Percentiles rank a stretch among this genome's conserved stretches.
Evolutionary conservation across 2,329 filamentous ascomycete species (phyloP).

Genomic region (Pseudogymnoascus sp.): DNA sequence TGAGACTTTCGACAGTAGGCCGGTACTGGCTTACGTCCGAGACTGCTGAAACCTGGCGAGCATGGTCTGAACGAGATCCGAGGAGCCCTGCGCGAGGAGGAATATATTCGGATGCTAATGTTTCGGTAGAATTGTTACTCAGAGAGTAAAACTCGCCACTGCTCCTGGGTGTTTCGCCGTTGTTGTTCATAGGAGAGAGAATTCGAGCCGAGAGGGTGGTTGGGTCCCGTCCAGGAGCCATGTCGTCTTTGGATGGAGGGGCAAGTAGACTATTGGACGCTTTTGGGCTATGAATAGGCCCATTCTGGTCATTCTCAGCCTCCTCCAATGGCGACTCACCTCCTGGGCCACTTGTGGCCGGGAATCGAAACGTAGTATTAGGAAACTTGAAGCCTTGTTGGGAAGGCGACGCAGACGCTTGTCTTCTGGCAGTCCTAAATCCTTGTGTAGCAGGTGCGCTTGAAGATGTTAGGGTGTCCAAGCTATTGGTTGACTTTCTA

Average conservation of each 20-base stretch:
- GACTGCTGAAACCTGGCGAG: slow-evolving; percentile 39
- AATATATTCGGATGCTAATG: slow-evolving; percentile 81
- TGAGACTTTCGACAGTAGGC: slow-evolving; percentile 64
- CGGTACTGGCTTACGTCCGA: slow-evolving; percentile 36
- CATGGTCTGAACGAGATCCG: slow-evolving; percentile 35
- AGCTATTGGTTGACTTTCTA: neutral
- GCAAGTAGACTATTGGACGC: slow-evolving; percentile 15
- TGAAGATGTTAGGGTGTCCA: neutral
- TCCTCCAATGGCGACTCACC: slow-evolving; percentile 20
- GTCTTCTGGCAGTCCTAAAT: slow-evolving; percentile 30
- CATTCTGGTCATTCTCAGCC: neutral
- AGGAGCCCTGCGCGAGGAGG: slow-evolving; percentile 41
- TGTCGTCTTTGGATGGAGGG: slow-evolving; percentile 25
- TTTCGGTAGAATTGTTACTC: slow-evolving; percentile 94
- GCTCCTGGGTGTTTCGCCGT: slow-evolving; percentile 72
- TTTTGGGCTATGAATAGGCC: neutral
- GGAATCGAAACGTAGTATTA: slow-evolving; percentile 13
- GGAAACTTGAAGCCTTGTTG: slow-evolving; percentile 52
- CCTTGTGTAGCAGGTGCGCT: slow-evolving; percentile 31
- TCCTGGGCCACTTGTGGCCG: slow-evolving; percentile 25
- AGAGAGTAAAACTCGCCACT: slow-evolving; percentile 93
- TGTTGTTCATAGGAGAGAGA: slow-evolving; percentile 68
- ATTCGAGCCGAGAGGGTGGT: slow-evolving; percentile 58
- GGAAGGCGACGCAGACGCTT: slow-evolving; percentile 23
- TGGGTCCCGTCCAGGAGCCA: slow-evolving; percentile 49